A percentile compares a stretch with the other conserved stretches of the same genome.
Conservation (phyloP, 164 flowering plant genomes). For the Tinospora cordifolia region DNA sequence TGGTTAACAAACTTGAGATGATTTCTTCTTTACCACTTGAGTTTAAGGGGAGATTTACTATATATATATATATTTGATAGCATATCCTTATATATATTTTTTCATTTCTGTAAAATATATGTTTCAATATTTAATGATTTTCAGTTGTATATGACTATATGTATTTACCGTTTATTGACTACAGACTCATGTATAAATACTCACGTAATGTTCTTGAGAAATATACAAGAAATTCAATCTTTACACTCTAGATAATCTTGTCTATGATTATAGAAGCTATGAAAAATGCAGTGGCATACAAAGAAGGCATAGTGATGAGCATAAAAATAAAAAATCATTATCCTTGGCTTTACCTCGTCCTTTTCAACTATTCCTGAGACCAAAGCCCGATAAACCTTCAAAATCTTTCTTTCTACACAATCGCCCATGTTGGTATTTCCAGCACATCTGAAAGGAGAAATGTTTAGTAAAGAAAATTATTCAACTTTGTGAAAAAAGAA, state of each 20-base stretch:
- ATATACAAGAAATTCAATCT: too few relatives aligned
- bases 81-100: too few relatives aligned
- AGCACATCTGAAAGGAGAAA: slow-evolving; percentile 19
- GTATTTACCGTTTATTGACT: too few relatives aligned
- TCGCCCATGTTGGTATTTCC: slow-evolving; percentile 24
- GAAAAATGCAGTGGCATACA: background rate
- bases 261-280: background rate
- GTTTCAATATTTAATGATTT: too few relatives aligned
- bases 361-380: slow-evolving; percentile 50
- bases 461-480: slow-evolving; percentile 2
- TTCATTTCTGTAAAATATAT: too few relatives aligned
- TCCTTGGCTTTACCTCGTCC: slow-evolving; percentile 51
- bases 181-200: too few relatives aligned
- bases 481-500: background rate
- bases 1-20: too few relatives aligned
- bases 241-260: background rate
- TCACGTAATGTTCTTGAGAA: too few relatives aligned
- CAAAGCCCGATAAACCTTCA: slow-evolving; percentile 75
- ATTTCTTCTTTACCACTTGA: too few relatives aligned
- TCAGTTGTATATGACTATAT: too few relatives aligned
- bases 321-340: background rate
- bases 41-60: too few relatives aligned
- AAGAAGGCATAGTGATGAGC: background rate
- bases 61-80: too few relatives aligned
- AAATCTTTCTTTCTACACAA: slow-evolving; percentile 36